Evolutionary conservation across 257 asterid genomes (phyloP), one percentile per base, ranked within the genome.

Genomic region (Petunia axillaris): DNA sequence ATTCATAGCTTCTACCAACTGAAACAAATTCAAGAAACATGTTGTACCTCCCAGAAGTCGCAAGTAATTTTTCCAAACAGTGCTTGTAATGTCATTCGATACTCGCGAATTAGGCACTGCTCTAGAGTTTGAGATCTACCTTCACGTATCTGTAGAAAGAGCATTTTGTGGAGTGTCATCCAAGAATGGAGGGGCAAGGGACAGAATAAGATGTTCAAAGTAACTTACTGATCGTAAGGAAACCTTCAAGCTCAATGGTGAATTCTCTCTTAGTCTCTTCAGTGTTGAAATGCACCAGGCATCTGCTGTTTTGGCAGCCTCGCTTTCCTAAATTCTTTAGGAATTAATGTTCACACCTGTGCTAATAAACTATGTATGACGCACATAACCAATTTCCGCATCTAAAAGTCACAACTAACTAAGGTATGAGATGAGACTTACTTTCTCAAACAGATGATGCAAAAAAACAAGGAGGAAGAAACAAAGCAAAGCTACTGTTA

Each of bases 211-310:
- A 15, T 75, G 43, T 48, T 44, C 43, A 37, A 75, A 62, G 80
- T 6, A 55, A 87, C 99, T 89, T 88, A 95, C 99, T 59, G 98
- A 91, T 95, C 86, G 89, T 83, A 95, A 85, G 43, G 99, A 80
- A 82, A 95, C 99, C 88, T 95, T 93, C 94, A 95, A 89, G 89
- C 99, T 95, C 85, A 93, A 84, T 52, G 98, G 97, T 8, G 99
- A 88, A 25, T 93, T 88, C 78, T 91, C 91, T 78, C 91, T 89
- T 50, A 95, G 98, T 81, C 88, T 95, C 86, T 81, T 85, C 86
- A 95, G 79, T 43, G 97, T 86, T 60, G 94, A 90, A 43, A 59
- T 65, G 58, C 93, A 92, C 96, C 95, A 95, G 3, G 77, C 68
- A 68, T 95, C 94, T 3, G 90, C 87, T 63, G 93, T 90, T 89